These are phyloP conservation scores for Prunus padus DNA, from an alignment of 306 rosid species.

Conservation along the genomic window DNA sequence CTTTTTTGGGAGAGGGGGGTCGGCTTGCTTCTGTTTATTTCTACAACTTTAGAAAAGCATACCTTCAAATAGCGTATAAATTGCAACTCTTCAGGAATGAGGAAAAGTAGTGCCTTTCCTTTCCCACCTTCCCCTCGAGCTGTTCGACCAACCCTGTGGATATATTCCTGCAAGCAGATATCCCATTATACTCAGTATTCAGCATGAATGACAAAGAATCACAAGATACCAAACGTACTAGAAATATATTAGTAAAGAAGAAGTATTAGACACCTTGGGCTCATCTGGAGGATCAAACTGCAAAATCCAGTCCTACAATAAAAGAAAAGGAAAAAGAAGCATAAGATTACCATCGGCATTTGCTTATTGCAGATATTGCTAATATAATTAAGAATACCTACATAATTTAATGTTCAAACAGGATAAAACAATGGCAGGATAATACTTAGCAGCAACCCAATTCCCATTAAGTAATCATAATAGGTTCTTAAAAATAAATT, in stretches of 20 bases:
- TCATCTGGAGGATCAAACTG: conserved; percentile 99
- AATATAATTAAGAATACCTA: neutral
- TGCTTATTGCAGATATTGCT: neutral
- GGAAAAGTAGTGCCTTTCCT: conserved; percentile 83
- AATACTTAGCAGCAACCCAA: neutral
- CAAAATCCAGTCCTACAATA: conserved; percentile 95
- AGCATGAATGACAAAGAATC: conserved; percentile 18
- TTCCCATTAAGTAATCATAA: neutral
- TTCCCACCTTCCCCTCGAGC: conserved; percentile 96
- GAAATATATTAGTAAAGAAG: neutral
- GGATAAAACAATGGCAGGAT: no score
- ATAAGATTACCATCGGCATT: neutral
- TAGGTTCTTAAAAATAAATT: neutral
- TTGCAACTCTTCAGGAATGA: conserved; percentile 75
- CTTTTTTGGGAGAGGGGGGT: neutral
- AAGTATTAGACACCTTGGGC: conserved; percentile 61
- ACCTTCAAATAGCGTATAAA: conserved; percentile 91
- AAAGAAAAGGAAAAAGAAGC: conserved; percentile 13
- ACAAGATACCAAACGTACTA: neutral
- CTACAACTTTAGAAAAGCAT: neutral
- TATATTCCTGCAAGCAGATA: conserved; percentile 69
- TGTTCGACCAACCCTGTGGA: conserved; percentile 97
- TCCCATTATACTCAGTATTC: conserved; percentile 10
- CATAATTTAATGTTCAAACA: neutral
- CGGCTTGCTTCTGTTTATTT: neutral